phyloP scores from a whole-genome alignment of 2,329 filamentous ascomycete genomes.

The Botrytis galanthina region DNA sequence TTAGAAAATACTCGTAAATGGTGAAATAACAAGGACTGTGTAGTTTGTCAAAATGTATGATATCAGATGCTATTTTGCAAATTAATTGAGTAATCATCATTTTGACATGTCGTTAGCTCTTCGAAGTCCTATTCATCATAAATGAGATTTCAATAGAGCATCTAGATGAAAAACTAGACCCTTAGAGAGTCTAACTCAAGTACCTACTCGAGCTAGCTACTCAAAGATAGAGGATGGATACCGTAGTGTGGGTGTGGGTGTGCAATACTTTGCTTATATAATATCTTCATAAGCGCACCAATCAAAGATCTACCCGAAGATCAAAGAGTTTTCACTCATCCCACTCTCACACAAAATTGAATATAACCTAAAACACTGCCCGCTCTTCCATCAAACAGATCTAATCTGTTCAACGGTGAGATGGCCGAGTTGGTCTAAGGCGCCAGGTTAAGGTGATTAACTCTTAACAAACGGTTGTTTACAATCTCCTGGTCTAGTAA shows the following conservation, averaged over 20 bases:
- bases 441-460: slow-evolving; percentile 12
- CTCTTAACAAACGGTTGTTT: not conserved
- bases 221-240: not conserved
- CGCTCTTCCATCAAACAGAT: fast-evolving
- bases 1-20: not conserved
- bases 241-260: too few species aligned
- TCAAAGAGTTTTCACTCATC: not conserved
- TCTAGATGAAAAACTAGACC: not conserved
- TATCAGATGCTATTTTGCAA: not conserved
- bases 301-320: not conserved
- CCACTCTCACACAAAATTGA: fast-evolving
- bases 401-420: not conserved
- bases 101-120: not conserved
- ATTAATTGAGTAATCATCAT: not conserved
- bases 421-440: slow-evolving; percentile 21
- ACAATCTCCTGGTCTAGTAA: slow-evolving; percentile 14
- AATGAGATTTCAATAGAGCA: not conserved
- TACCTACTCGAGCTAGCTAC: not conserved
- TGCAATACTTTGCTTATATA: not conserved
- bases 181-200: not conserved
- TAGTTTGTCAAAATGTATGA: not conserved
- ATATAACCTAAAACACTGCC: fast-evolving
- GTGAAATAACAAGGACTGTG: not conserved
- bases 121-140: not conserved
- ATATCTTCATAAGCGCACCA: not conserved